phyloP scores from a whole-genome alignment of 805 yeast species.

The Candida golubevii region DNA sequence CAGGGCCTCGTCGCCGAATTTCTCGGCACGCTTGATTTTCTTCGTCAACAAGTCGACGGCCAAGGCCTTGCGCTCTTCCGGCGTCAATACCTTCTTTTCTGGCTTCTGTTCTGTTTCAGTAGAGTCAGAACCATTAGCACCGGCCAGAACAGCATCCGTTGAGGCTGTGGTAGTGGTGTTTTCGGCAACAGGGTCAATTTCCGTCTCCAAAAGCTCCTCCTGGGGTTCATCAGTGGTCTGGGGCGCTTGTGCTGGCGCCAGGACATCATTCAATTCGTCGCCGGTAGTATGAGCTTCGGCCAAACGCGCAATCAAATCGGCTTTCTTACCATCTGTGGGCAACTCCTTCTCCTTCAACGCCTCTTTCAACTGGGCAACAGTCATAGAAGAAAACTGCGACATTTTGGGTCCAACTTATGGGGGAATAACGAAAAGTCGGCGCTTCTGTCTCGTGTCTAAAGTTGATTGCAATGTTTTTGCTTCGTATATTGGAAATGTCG shows the following conservation, averaged over 20 bases:
- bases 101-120: slow-evolving; percentile 17
- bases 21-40: slow-evolving; percentile 67
- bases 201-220: not conserved
- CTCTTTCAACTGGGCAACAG: slow-evolving; percentile 84
- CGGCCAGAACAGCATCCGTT: not conserved
- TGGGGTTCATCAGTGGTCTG: not conserved
- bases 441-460: too few species aligned
- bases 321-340: slow-evolving; percentile 72
- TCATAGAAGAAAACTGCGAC: slow-evolving; percentile 57
- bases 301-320: slow-evolving; percentile 65
- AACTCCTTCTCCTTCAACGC: slow-evolving; percentile 63
- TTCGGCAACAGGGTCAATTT: not conserved
- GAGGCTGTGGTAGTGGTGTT: not conserved
- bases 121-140: not conserved
- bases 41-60: slow-evolving; percentile 65
- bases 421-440: too few species aligned
- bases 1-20: slow-evolving; percentile 67
- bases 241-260: not conserved
- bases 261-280: not conserved
- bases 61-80: slow-evolving; percentile 66
- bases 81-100: slow-evolving; percentile 42
- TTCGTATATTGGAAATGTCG: too few species aligned
- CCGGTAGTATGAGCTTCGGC: slow-evolving; percentile 46
- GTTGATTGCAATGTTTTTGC: too few species aligned
- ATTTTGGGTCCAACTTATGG: slow-evolving; percentile 20